phyloP scores from a whole-genome alignment of 768 basidiomycete genomes.

The Pholiota molesta region DNA sequence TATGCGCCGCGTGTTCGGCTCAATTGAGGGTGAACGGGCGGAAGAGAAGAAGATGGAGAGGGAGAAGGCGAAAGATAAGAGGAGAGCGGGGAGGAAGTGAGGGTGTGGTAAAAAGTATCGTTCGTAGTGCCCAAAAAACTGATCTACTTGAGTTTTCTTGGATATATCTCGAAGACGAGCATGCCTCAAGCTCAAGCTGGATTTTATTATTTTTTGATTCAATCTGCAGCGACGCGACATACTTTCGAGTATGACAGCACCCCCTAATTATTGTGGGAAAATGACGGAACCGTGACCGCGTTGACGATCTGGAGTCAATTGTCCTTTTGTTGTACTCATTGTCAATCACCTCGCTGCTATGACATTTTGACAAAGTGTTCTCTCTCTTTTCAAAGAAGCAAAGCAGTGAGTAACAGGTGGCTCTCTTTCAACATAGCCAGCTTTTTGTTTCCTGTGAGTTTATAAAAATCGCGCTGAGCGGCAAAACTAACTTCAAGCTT shows the following conservation, averaged over 20 bases:
- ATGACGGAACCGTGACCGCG: background rate
- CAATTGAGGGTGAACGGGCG: slow-evolving; percentile 84
- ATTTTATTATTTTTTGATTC: background rate
- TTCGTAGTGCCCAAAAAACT: background rate
- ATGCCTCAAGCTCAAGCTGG: background rate
- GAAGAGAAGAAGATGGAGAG: slow-evolving; percentile 94
- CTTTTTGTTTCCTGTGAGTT: background rate
- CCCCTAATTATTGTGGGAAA: background rate
- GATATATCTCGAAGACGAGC: background rate
- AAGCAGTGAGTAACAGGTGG: background rate
- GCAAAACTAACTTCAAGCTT: background rate
- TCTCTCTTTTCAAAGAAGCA: background rate
- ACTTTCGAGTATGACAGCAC: too few relatives aligned
- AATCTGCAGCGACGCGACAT: background rate
- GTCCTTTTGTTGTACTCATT: background rate
- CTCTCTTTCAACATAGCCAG: background rate
- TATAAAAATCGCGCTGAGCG: background rate
- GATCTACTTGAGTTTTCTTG: background rate
- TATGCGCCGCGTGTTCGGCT: slow-evolving; percentile 81
- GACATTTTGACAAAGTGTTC: background rate
- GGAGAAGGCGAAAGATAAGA: slow-evolving; percentile 77
- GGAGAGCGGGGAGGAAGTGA: slow-evolving; percentile 75
- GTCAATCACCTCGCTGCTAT: background rate
- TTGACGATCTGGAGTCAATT: background rate
- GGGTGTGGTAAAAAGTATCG: background rate